Evolutionary conservation across 176 grass and related monocot genomes (phyloP).

Genomic region (Cymbopogon citratus): DNA sequence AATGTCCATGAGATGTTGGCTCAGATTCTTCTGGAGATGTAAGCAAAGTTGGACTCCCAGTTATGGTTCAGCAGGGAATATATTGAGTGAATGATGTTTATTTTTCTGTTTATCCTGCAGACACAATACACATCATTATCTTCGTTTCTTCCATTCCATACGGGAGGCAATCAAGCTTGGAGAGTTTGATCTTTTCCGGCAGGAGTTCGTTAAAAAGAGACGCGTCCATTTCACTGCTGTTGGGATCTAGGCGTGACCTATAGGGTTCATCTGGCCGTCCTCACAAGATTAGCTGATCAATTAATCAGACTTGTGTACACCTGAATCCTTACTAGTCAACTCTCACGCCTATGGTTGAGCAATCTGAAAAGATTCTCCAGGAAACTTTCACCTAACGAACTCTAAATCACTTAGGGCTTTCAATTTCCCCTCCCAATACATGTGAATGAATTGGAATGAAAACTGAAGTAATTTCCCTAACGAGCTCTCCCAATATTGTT

Average conservation of each 20-base stretch:
- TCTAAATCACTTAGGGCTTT: neutral
- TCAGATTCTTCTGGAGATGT: conserved; percentile 98
- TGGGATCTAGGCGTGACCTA: conserved; percentile 15
- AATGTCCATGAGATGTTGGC: conserved; percentile 95
- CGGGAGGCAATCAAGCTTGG: conserved; percentile 54
- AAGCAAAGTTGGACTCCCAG: conserved; percentile 25
- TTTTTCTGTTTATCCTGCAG: conserved; percentile 40
- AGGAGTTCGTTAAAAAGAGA: conserved; percentile 56
- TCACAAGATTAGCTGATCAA: neutral
- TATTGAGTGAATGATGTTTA: neutral
- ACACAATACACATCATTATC: conserved; percentile 93
- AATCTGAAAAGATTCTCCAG: neutral
- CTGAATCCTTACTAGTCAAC: neutral
- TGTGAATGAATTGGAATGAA: neutral
- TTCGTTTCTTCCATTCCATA: conserved; percentile 69
- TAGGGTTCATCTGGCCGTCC: neutral
- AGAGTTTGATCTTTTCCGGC: conserved; percentile 55
- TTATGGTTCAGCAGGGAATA: neutral
- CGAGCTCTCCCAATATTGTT: neutral
- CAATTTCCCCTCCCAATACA: neutral
- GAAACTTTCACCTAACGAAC: neutral
- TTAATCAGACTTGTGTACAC: neutral
- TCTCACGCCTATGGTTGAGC: neutral
- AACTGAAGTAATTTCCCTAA: neutral
- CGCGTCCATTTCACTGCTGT: conserved; percentile 42